These are phyloP conservation scores for Teunomyces funiuensis DNA, from an alignment of 805 yeast species.

Conservation along the genomic window DNA sequence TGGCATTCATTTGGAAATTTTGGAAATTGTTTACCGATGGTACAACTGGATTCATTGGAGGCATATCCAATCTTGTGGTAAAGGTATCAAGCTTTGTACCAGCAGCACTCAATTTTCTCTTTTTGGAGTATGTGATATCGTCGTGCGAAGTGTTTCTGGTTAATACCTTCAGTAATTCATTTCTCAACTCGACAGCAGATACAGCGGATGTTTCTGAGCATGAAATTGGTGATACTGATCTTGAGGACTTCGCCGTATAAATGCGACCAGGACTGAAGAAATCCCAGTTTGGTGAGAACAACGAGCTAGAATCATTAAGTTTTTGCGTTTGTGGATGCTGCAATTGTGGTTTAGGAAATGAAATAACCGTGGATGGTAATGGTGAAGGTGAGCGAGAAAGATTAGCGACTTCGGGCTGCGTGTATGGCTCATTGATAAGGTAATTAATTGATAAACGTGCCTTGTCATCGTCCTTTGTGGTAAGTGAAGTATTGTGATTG, in stretches of 20 bases:
- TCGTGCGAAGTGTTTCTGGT: constrained; percentile 10
- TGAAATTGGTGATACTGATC: constrained; percentile 12
- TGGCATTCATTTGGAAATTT: constrained; percentile 15
- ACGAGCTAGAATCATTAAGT: constrained; percentile 6
- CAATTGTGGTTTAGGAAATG: constrained; percentile 5
- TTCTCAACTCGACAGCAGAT: constrained; percentile 11
- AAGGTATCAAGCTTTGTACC: constrained; percentile 11
- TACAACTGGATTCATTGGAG: constrained; percentile 41
- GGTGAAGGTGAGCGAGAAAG: constrained; percentile 3
- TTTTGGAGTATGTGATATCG: constrained; percentile 2
- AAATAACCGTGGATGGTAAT: constrained; percentile 2
- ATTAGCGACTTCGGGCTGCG: not conserved
- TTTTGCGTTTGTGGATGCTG: constrained; percentile 14
- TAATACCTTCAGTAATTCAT: constrained; percentile 5
- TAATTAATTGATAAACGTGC: constrained; percentile 21
- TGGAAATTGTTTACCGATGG: constrained; percentile 37
- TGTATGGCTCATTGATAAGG: constrained; percentile 13
- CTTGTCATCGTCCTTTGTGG: constrained; percentile 4
- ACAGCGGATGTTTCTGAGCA: constrained; percentile 14
- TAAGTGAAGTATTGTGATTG: constrained; percentile 21
- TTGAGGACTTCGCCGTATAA: constrained; percentile 6
- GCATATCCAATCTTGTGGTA: constrained; percentile 22
- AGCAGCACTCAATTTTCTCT: constrained; percentile 15
- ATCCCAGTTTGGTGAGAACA: constrained; percentile 22
- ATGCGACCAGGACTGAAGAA: constrained; percentile 8